Evolutionary conservation across 768 basidiomycete genomes (phyloP).

Genomic region (Boletus pseudopeckii): DNA sequence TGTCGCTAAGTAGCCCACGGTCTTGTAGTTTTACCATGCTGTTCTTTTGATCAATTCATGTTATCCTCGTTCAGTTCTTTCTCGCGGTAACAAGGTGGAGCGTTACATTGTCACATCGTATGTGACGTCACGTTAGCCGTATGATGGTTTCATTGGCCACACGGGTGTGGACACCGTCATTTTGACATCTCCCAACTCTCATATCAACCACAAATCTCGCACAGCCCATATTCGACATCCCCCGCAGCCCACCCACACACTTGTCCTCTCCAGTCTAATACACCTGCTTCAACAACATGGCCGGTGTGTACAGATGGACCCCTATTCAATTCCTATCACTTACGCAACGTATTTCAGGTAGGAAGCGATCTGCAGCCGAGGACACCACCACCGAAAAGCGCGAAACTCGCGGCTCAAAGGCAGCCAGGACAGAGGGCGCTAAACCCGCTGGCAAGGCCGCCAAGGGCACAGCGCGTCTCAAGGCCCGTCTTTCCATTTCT

Average conservation of each 20-base stretch:
- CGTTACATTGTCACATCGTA: conserved; percentile 23
- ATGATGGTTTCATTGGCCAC: conserved; percentile 6
- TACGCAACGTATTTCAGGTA: conserved; percentile 27
- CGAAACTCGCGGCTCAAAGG: conserved; percentile 48
- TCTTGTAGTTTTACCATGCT: conserved; percentile 27
- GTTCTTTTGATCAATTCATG: conserved; percentile 28
- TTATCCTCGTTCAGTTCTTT: not conserved
- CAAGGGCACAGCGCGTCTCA: conserved; percentile 42
- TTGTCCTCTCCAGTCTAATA: not conserved
- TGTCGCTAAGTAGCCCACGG: conserved; percentile 25
- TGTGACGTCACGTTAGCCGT: conserved; percentile 34
- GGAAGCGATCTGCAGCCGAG: conserved; percentile 46
- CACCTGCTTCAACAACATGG: conserved; percentile 19
- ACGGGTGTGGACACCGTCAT: conserved; percentile 12
- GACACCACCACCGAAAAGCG: conserved; percentile 26
- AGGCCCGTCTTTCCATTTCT: conserved; percentile 35
- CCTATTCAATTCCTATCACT: conserved; percentile 9
- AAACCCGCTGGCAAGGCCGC: conserved; percentile 32
- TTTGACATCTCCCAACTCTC: conserved; percentile 19
- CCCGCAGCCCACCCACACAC: not conserved
- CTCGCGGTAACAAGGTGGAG: conserved; percentile 3
- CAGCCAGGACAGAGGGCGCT: conserved; percentile 42
- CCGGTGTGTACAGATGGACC: conserved; percentile 22
- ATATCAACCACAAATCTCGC: conserved; percentile 7
- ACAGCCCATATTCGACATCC: not conserved